Evolutionary conservation across 176 grass and related monocot genomes (phyloP), one percentile per base, ranked within the genome.

Genomic region (Carex littledalei): DNA sequence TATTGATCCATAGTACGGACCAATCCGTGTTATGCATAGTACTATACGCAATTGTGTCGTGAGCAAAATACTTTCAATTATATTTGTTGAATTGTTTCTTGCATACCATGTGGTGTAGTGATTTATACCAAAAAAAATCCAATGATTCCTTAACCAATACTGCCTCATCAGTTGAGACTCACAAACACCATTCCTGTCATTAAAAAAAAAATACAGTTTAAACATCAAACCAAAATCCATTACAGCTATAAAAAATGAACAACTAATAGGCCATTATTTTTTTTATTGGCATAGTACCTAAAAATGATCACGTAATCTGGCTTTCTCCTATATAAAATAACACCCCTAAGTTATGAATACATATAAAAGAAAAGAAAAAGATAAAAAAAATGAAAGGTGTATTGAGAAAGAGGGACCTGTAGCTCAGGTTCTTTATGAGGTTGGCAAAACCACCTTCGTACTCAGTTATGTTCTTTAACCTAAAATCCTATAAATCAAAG

Each of bases 31-130:
- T 26, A 26, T 26, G 26, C 26, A 26, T 26, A 26, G 26, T 26
- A 26, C 26, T 1, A 26, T 1, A 26, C 26, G 95, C 89, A 10
- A 93, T 22, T 18, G 92, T 89, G 58, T 98, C 80, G 50, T 90
- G 86, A 98, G 77, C 15, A 98, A 6, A 0, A 13, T 1, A 0
- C 70, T 26, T 26, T 26, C 86, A 76, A 94, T 89, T 74, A 94
- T 54, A 72, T 89, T 85, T 3, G 84, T 94, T 16, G 69, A 54
- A 74, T 90, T 98, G 35, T 94, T 78, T 76, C 67, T 86, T 31
- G 92, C 87, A 70, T 93, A 98, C 61, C 87, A 98, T 18, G 95
- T 98, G 21, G 95, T 98, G 83, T 98, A 98, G 80, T 98, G 93
- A 85, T 98, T 98, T 89, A 98, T 88, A n/a, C 95, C 95, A 24